These are phyloP conservation scores for Plasmodium fragile DNA, from an alignment of 169 alveolate species.

Conservation along the genomic window DNA sequence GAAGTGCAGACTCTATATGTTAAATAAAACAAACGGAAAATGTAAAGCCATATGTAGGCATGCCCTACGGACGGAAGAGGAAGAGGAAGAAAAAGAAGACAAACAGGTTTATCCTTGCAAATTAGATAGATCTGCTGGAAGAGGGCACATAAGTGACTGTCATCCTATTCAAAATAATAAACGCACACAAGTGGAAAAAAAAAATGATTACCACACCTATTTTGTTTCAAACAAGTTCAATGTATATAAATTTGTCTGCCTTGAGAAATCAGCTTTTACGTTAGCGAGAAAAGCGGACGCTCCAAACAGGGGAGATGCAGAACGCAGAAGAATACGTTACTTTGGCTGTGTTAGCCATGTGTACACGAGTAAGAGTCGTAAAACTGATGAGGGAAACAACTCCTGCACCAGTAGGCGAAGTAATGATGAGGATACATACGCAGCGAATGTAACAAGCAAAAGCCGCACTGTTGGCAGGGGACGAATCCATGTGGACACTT, in stretches of 20 bases:
- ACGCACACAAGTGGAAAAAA: neutral
- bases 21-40: neutral
- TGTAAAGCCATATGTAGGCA: neutral
- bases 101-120: neutral
- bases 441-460: neutral
- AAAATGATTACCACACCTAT: neutral
- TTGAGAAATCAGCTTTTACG: neutral
- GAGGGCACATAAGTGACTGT: neutral
- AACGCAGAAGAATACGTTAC: neutral
- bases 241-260: neutral
- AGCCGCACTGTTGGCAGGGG: neutral
- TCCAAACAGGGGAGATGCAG: neutral
- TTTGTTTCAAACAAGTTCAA: neutral
- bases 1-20: neutral
- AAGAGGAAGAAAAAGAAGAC: neutral
- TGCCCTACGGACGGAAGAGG: slow-evolving; percentile 4
- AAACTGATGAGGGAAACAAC: neutral
- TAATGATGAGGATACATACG: neutral
- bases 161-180: neutral
- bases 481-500: neutral
- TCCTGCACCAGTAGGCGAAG: neutral
- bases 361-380: neutral
- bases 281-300: neutral
- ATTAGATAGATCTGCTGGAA: neutral
- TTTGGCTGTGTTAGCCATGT: neutral